Base-by-base conservation (phyloP, 306 rosid species). In the Bauhinia variegata region DNA sequence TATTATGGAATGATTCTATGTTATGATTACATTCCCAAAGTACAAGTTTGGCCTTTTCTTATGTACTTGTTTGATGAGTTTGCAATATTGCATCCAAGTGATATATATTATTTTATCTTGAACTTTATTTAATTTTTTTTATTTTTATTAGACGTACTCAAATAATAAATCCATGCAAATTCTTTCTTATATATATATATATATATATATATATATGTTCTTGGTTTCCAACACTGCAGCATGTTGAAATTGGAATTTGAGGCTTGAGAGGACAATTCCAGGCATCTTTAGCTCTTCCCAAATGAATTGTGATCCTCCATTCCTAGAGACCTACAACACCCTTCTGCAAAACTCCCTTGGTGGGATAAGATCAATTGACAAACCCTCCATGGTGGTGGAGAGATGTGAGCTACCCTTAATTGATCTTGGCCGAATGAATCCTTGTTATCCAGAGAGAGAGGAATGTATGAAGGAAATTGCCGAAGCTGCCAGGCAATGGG, bases 281-380 rank as follows among this genome's bases (percentile, higher is more conserved):
- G 48, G 43, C 48, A 52, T 10, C n/a, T 56, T 8, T 12, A 19
- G 63, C 51, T 43, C 9, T 5, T 36, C 65, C 65, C 34, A 50
- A 60, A 84, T 87, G 95, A 89, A 83, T 31, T 67, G 64, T 50
- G 92, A 85, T 3, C 92, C 96, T 55, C 87, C 95, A 28, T 80
- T 90, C n/a, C 55, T 74, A n/a, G 81, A 61, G 34, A 41, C 74
- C 39, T 88, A 78, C 84, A 57, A 77, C 38, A 47, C 50, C 61
- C 76, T 80, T 50, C 47, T 63, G 8, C 65, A 68, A 28, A 63
- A 65, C 38, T 52, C 53, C 0, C 33, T 12, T 10, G 47, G 15
- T 6, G 62, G 59, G 34, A 10, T 70, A 39, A 53, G 11, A n/a
- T n/a, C n/a, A 59, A 52, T 4, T 8, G 53, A 61, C 42, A 38